Conservation (phyloP, 208 protist species). For the Trypanosomatidae sp. region DNA sequence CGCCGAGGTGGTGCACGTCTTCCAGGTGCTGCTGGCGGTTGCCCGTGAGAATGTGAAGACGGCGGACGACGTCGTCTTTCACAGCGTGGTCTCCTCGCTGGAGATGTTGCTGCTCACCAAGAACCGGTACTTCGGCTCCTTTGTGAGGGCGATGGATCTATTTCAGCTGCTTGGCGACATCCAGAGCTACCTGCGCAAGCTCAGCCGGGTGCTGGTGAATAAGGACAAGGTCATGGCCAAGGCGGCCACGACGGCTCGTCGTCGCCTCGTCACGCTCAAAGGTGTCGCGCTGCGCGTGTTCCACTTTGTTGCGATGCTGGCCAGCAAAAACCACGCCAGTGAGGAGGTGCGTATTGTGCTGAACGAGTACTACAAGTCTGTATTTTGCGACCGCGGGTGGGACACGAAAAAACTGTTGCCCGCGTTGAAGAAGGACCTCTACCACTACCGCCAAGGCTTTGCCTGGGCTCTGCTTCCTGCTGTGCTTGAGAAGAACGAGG, state of each 20-base stretch:
- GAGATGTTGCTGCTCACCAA: slow-evolving; percentile 78
- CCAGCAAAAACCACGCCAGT: slow-evolving; percentile 85
- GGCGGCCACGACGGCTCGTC: slow-evolving; percentile 47
- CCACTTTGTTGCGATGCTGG: slow-evolving; percentile 82
- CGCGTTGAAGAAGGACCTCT: slow-evolving; percentile 79
- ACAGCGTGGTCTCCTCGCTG: slow-evolving; percentile 52
- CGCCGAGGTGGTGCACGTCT: slow-evolving; percentile 74
- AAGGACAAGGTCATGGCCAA: slow-evolving; percentile 47
- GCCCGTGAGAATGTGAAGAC: slow-evolving; percentile 81
- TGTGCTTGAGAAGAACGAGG: slow-evolving; percentile 73
- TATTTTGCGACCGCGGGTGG: slow-evolving; percentile 91
- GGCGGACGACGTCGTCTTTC: slow-evolving; percentile 80
- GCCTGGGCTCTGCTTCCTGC: slow-evolving; percentile 79
- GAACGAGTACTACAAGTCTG: slow-evolving; percentile 87
- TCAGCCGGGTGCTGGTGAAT: slow-evolving; percentile 45
- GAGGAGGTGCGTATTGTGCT: slow-evolving; percentile 84
- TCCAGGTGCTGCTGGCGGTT: slow-evolving; percentile 86
- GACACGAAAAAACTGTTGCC: slow-evolving; percentile 71
- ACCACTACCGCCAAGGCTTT: slow-evolving; percentile 88
- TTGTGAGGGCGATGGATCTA: slow-evolving; percentile 59
- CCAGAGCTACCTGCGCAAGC: slow-evolving; percentile 87
- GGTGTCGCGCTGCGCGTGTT: slow-evolving; percentile 66
- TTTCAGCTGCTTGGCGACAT: slow-evolving; percentile 88
- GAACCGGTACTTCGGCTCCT: slow-evolving; percentile 85
- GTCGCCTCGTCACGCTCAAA: slow-evolving; percentile 70